Evolutionary conservation across 1,139 yeast species (phyloP).

Genomic region (Hemisphaericaspora lyxosophila): DNA sequence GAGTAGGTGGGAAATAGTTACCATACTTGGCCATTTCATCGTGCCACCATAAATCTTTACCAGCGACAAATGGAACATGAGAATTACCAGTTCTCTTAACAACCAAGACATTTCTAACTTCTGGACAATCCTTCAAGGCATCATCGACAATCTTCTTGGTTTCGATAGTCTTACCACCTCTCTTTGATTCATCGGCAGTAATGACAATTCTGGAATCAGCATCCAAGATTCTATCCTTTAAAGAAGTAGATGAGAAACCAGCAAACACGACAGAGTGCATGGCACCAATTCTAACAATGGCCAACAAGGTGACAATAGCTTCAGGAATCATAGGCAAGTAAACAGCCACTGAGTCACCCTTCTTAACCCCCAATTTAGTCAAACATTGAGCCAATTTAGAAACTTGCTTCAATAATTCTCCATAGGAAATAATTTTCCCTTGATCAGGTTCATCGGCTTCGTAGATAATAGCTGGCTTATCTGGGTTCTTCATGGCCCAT

Average conservation of each 20-base stretch:
- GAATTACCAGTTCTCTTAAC: conserved; percentile 71
- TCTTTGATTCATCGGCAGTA: conserved; percentile 76
- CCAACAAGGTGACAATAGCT: conserved; percentile 69
- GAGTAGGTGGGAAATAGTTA: conserved; percentile 59
- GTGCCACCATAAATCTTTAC: conserved; percentile 81
- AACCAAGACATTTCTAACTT: conserved; percentile 67
- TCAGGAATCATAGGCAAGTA: conserved; percentile 88
- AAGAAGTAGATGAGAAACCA: conserved; percentile 74
- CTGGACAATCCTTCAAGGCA: conserved; percentile 68
- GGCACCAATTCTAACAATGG: conserved; percentile 77
- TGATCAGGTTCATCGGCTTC: conserved; percentile 77
- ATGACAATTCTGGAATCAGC: conserved; percentile 74
- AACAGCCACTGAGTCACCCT: conserved; percentile 84
- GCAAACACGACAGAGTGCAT: conserved; percentile 84
- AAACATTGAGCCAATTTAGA: conserved; percentile 70
- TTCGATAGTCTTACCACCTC: conserved; percentile 83
- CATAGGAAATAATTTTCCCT: conserved; percentile 65
- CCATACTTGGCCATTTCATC: conserved; percentile 70
- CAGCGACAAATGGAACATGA: conserved; percentile 59
- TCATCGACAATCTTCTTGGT: conserved; percentile 83
- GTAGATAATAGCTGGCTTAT: conserved; percentile 73
- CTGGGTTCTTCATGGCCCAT: conserved; percentile 70
- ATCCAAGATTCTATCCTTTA: conserved; percentile 73
- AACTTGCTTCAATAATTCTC: conserved; percentile 68
- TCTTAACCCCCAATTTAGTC: conserved; percentile 64